phyloP scores from a whole-genome alignment of 2,329 filamentous ascomycete genomes.

The Colletotrichum euphorbiae region DNA sequence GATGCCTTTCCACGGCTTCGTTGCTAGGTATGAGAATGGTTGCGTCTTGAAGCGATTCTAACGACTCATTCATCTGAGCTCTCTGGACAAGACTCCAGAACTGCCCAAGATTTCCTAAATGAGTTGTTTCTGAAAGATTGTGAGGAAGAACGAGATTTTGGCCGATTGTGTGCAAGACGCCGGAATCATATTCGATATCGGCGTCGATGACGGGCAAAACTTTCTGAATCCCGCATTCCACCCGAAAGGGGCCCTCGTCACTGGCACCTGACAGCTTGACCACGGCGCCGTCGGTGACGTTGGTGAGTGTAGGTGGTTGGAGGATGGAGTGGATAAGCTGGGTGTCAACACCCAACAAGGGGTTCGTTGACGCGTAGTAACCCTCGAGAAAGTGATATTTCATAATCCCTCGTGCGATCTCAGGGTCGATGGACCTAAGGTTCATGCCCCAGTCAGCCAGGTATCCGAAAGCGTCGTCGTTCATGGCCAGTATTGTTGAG shows the following conservation, averaged over 20 bases:
- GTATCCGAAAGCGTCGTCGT: not conserved
- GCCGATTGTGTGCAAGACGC: conserved; percentile 3
- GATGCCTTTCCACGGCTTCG: conserved; percentile 8
- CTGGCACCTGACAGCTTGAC: not conserved
- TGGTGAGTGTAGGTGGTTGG: not conserved
- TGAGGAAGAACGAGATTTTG: conserved; percentile 18
- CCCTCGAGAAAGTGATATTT: conserved; percentile 1
- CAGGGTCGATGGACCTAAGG: not conserved
- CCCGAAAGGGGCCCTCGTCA: not conserved
- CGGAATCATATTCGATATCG: not conserved
- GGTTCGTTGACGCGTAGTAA: not conserved
- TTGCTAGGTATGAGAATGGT: conserved; percentile 11
- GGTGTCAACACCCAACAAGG: not conserved
- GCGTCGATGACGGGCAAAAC: conserved; percentile 5
- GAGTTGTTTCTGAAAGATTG: conserved; percentile 13
- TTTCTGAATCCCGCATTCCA: conserved; percentile 7
- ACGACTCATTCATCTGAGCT: not conserved
- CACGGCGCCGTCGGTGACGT: not conserved
- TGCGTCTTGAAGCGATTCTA: not conserved
- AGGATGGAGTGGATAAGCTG: conserved; percentile 4
- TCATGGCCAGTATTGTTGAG: conserved; percentile 8
- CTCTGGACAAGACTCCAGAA: conserved; percentile 1
- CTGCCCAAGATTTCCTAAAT: not conserved
- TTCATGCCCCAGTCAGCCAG: conserved; percentile 15
- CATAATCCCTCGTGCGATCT: not conserved